Evolutionary conservation across 257 asterid genomes (phyloP), one percentile per base, ranked within the genome.

Genomic region (Orobanche coerulescens): DNA sequence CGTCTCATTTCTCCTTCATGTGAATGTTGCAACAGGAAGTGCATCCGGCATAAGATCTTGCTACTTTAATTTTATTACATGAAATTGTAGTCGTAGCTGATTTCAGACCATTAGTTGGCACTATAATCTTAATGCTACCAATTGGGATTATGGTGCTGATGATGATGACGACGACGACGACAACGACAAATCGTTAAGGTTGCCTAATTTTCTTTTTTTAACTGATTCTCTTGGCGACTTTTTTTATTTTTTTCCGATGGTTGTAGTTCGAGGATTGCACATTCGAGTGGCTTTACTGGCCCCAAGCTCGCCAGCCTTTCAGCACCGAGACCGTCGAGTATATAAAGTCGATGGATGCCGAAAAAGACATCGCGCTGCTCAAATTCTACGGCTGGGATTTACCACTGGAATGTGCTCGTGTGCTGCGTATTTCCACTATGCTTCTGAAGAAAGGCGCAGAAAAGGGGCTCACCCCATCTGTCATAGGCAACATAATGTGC

Each of bases 221-320:
- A 50, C 47, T 61, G 61, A 52, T 52, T 50, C 23, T 26, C 5
- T 47, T 28, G 65, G 18, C 64, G 20, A 20, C 23, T 54, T 18
- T 33, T 40, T 47, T 54, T 18, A 33, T 40, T 47, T 0, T 42
- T 30, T 58, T 53, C 7, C 18, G 1, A 30, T 65, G 58, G 22
- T 4, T 73, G 28, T 39, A 83, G 93, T 86, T 86, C 24, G 90
- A 86, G 66, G 95, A 86, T 48, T 80, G 92, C 79, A 91, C 96
- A 9, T 91, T 91, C 63, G 98, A 89, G 61, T 89, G 96, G 95
- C 89, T 86, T 31, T 86, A 86, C 78, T 89, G 96, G 96, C 94
- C 94, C 24, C 96, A 89, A 82, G 88, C 94, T 22, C 86, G 95
- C 15, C 59, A 75, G 51, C 83, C 94, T 48, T 89, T 86, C 75